Evolutionary conservation across 352 stramenopile species (phyloP).

Genomic region (Globisporangium carolinianum): DNA sequence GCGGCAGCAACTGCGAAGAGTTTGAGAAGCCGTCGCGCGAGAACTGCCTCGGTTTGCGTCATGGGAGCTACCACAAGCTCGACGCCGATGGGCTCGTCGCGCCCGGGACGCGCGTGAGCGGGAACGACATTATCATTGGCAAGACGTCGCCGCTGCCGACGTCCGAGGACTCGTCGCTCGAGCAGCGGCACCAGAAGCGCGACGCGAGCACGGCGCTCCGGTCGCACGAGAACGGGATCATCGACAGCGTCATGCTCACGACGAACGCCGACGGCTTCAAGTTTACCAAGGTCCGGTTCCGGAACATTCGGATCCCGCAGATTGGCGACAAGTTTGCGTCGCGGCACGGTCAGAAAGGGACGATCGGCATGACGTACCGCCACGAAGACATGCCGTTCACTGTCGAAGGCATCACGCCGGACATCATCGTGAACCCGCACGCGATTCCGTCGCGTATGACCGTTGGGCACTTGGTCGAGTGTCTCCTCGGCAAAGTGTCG

Average conservation of each 20-base stretch:
- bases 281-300: conserved; percentile 97
- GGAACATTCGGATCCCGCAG: conserved; percentile 98
- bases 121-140: conserved; percentile 98
- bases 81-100: conserved; percentile 97
- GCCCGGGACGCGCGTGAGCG: conserved; percentile 94
- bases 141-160: conserved; percentile 93
- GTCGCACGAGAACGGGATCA: conserved; percentile 97
- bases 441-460: conserved; percentile 99
- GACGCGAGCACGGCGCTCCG: conserved; percentile 96
- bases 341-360: conserved; percentile 89
- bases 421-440: conserved; percentile 99
- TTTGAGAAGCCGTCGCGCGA: conserved; percentile 96
- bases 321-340: conserved; percentile 98
- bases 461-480: conserved; percentile 99
- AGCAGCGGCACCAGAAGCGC: conserved; percentile 93
- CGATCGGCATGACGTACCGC: conserved; percentile 99
- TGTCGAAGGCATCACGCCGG: conserved; percentile 96
- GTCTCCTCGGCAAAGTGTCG: conserved; percentile 97
- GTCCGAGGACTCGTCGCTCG: conserved; percentile 71
- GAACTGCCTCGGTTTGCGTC: conserved; percentile 91
- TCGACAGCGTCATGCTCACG: conserved; percentile 99
- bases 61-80: conserved; percentile 98
- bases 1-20: conserved; percentile 74
- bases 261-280: conserved; percentile 97
- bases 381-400: conserved; percentile 99